These are phyloP conservation scores for Colletotrichum melonis DNA, from an alignment of 2,329 filamentous ascomycete genomes.

Conservation along the genomic window DNA sequence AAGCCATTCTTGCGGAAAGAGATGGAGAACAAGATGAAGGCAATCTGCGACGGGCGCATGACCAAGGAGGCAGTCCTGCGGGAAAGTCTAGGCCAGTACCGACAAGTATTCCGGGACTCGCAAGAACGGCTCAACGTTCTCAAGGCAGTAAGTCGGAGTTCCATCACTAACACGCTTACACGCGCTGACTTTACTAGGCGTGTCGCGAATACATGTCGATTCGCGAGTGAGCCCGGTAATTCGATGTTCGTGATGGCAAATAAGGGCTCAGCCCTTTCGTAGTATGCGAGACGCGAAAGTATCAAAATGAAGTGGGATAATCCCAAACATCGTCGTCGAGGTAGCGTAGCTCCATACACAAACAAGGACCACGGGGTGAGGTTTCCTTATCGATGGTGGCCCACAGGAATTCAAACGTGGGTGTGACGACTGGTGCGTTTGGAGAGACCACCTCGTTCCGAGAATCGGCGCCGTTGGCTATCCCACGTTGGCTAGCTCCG, in stretches of 20 bases:
- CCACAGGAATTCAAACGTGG: slow-evolving; percentile 34
- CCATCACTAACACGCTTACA: neutral
- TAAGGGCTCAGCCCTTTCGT: slow-evolving; percentile 33
- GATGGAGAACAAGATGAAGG: slow-evolving; percentile 97
- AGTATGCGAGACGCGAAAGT: slow-evolving; percentile 18
- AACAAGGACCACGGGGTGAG: slow-evolving; percentile 30
- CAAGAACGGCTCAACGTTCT: slow-evolving; percentile 78
- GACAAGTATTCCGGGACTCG: slow-evolving; percentile 85
- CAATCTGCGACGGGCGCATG: slow-evolving; percentile 89
- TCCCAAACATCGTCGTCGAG: slow-evolving; percentile 26
- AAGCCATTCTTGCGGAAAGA: slow-evolving; percentile 98
- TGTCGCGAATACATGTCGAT: slow-evolving; percentile 64
- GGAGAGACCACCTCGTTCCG: slow-evolving; percentile 17
- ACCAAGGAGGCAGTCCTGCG: slow-evolving; percentile 80
- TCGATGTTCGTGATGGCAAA: slow-evolving; percentile 7
- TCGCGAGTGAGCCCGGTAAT: slow-evolving; percentile 41
- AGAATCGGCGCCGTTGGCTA: slow-evolving; percentile 7
- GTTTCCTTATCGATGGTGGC: slow-evolving; percentile 31
- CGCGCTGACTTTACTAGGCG: slow-evolving; percentile 48
- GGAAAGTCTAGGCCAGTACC: slow-evolving; percentile 88
- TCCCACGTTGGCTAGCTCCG: neutral
- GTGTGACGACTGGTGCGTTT: slow-evolving; percentile 26
- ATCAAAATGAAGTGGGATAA: slow-evolving; percentile 31
- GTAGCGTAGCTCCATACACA: slow-evolving; percentile 10
- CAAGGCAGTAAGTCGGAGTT: slow-evolving; percentile 63